Base-by-base conservation (phyloP, 164 flowering plant genomes). In the Dillenia suffruticosa region DNA sequence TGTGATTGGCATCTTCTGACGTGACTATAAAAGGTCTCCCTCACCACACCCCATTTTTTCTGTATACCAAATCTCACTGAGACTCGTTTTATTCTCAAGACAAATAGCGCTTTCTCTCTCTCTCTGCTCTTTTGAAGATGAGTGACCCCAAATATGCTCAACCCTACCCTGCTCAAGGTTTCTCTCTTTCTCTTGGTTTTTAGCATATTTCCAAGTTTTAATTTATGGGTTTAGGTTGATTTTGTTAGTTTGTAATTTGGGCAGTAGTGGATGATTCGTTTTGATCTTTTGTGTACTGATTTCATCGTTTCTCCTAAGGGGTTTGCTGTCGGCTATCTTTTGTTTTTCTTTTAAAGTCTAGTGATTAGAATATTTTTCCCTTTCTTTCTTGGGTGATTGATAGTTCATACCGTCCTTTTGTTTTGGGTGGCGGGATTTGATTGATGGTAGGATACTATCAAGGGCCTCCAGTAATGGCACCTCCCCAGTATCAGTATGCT, bases 401-500 rank as follows among this genome's bases (percentile, higher is more conserved):
- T 4, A 0, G 6, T 32, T 32, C 0, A 32, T 32, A 32, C 40
- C 6, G 40, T 4, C 40, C 7, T 32, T 32, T 32, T 32, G 7
- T 32, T 32, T 32, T 4, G 40, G 40, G 40, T 7, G 40, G 40
- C 40, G 40, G 40, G 40, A 32, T 32, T 32, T 32, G 40, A 32
- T 32, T 32, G 40, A 32, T 58, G 48, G 12, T 10, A 87, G 90
- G 93, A 5, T 82, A 80, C 58, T 87, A 87, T 67, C 89, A 85
- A 68, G 90, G 85, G 7, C 90, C 90, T 47, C 88, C 86, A 10
- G 89, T 84, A 55, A 77, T 81, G 85, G 85, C 89, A 45, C 89
- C 93, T 1, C 93, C 93, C 51, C 90, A 83, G 46, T 78, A 71
- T 49, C 90, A 83, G 48, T 70, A 81, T 62, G 84, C 78, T 57